phyloP scores from a whole-genome alignment of 2,329 filamentous ascomycete genomes.

The Diaporthe vexans region DNA sequence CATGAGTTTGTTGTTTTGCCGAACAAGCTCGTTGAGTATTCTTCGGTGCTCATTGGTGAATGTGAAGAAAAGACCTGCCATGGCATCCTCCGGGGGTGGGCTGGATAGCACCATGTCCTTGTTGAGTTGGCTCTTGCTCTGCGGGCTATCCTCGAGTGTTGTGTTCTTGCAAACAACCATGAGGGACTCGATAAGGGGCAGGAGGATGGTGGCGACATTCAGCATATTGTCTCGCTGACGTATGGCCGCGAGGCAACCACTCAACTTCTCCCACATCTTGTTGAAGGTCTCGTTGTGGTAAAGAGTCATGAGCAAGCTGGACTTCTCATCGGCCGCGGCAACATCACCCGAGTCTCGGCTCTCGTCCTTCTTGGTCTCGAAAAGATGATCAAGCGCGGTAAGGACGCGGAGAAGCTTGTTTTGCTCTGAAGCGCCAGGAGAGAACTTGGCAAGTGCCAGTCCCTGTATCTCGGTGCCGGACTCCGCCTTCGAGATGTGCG shows the following conservation, averaged over 20 bases:
- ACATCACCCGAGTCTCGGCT: constrained; percentile 44
- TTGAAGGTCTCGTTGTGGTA: constrained; percentile 94
- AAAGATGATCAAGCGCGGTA: constrained; percentile 95
- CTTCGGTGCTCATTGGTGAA: constrained; percentile 98
- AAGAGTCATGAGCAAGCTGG: constrained; percentile 86
- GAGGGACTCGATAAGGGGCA: constrained; percentile 93
- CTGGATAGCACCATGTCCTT: constrained; percentile 83
- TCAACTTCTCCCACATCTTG: constrained; percentile 91
- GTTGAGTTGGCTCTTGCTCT: constrained; percentile 58
- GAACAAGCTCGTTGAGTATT: constrained; percentile 96
- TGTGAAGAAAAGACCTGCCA: constrained; percentile 93
- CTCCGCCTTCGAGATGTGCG: constrained; percentile 87
- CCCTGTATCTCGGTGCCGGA: constrained; percentile 96
- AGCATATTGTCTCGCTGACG: constrained; percentile 94
- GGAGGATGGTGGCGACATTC: constrained; percentile 94
- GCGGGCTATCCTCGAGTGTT: constrained; percentile 77
- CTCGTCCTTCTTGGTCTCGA: constrained; percentile 78
- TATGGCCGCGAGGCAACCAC: constrained; percentile 88
- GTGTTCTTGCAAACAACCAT: constrained; percentile 99
- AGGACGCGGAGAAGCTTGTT: constrained; percentile 94
- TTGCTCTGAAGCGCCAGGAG: constrained; percentile 94
- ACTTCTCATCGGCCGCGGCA: constrained; percentile 68
- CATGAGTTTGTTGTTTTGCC: constrained; percentile 98
- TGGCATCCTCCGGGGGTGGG: constrained; percentile 82
- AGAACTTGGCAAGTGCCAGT: constrained; percentile 94